Evolutionary conservation across 352 stramenopile species (phyloP).

Genomic region (Phytopythium kandeliae): DNA sequence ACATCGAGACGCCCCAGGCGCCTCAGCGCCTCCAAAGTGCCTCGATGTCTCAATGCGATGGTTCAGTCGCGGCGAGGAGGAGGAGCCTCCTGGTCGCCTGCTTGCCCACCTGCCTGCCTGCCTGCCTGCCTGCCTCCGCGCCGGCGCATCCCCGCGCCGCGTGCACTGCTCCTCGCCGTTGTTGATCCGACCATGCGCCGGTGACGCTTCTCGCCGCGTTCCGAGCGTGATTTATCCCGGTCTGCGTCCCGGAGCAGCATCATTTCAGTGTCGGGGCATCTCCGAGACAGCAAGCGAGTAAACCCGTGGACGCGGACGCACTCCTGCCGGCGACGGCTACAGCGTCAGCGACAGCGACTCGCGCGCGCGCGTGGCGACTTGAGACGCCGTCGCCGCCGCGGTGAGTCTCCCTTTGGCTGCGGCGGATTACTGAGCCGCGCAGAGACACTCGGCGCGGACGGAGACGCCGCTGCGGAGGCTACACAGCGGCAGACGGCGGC

Average conservation of each 20-base stretch:
- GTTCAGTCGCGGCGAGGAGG: no score
- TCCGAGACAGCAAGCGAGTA: background rate
- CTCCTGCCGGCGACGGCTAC: background rate
- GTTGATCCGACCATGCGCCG: slow-evolving; percentile 5
- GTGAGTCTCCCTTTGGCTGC: background rate
- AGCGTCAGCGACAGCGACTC: background rate
- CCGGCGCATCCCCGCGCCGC: background rate
- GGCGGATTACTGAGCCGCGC: background rate
- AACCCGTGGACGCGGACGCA: no score
- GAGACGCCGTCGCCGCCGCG: slow-evolving; percentile 1
- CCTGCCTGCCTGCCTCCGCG: no score
- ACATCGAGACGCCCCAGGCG: background rate
- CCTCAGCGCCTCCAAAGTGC: no score
- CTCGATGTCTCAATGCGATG: no score
- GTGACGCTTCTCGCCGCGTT: slow-evolving; percentile 1
- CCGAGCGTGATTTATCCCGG: background rate
- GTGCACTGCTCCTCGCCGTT: background rate
- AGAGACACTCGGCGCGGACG: background rate
- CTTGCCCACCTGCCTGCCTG: background rate
- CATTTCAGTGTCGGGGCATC: background rate
- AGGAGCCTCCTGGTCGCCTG: no score
- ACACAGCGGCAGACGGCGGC: background rate
- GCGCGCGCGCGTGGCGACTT: no score
- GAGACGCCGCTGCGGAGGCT: background rate
- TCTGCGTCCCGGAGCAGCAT: background rate